Evolutionary conservation across 495 filamentous ascomycete species (phyloP).

Genomic region (Aspergillus sclerotioniger): DNA sequence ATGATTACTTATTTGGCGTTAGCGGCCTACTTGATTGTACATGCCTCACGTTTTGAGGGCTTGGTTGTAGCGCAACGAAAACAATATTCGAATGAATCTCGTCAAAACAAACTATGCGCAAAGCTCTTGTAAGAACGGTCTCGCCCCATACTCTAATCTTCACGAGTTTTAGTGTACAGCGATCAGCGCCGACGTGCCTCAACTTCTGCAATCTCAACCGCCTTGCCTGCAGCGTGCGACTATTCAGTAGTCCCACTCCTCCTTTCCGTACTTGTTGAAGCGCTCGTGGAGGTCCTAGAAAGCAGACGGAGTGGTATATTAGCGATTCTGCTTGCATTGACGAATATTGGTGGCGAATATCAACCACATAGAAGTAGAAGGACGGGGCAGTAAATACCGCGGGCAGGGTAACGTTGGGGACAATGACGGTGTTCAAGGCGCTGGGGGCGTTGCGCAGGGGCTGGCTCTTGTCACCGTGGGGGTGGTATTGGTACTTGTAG

Average conservation of each 20-base stretch:
- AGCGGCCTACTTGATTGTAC: conserved; percentile 6
- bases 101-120: conserved; percentile 41
- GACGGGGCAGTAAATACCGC: conserved; percentile 59
- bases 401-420: conserved; percentile 88
- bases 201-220: conserved; percentile 9
- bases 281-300: conserved; percentile 80
- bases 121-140: conserved; percentile 29
- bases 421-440: conserved; percentile 88
- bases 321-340: conserved; percentile 14
- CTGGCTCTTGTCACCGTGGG: conserved; percentile 74
- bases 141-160: conserved; percentile 26
- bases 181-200: conserved; percentile 58
- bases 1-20: conserved; percentile 16
- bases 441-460: conserved; percentile 85
- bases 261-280: conserved; percentile 99
- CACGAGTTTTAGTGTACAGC: conserved; percentile 61
- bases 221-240: conserved; percentile 11
- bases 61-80: conserved; percentile 25
- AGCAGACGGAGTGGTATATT: conserved; percentile 3
- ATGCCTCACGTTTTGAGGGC: not conserved
- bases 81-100: conserved; percentile 37
- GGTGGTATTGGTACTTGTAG: conserved; percentile 91
- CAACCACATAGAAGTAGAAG: not conserved
- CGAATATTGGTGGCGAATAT: not conserved
- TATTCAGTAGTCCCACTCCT: conserved; percentile 54